phyloP scores from a whole-genome alignment of 176 grass and related monocot genomes.

The Oryza rufipogon region DNA sequence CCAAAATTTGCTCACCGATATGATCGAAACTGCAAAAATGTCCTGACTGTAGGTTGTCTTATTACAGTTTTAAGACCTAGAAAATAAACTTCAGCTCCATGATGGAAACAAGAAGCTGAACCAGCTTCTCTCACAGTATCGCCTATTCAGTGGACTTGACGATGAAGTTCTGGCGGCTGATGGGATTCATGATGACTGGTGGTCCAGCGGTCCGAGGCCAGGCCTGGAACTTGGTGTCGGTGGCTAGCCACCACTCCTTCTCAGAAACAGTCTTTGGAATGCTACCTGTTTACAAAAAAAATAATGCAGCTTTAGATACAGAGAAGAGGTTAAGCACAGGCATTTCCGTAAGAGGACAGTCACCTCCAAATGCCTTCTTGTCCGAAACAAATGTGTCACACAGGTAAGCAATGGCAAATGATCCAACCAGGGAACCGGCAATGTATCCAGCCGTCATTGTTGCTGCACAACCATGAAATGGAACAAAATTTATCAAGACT shows the following conservation, averaged over 20 bases:
- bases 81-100: slow-evolving; percentile 33
- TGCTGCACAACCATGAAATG: slow-evolving; percentile 12
- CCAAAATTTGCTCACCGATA: slow-evolving; percentile 1
- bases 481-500: not conserved
- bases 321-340: not conserved
- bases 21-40: not conserved
- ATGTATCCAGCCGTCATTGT: slow-evolving; percentile 50
- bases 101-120: not conserved
- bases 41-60: not conserved
- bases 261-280: slow-evolving; percentile 54
- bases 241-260: slow-evolving; percentile 83
- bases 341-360: not conserved
- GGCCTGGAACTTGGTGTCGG: slow-evolving; percentile 81
- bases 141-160: slow-evolving; percentile 55
- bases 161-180: slow-evolving; percentile 92
- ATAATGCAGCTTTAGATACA: not conserved
- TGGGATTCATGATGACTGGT: slow-evolving; percentile 87
- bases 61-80: slow-evolving; percentile 34
- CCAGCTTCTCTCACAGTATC: not conserved
- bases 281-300: slow-evolving; percentile 38
- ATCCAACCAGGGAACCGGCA: slow-evolving; percentile 26
- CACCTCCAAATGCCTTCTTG: slow-evolving; percentile 64
- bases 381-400: slow-evolving; percentile 52
- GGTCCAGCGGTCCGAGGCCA: slow-evolving; percentile 90
- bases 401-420: slow-evolving; percentile 48